These are phyloP conservation scores for Cytospora chrysosperma DNA, from an alignment of 2,329 filamentous ascomycete genomes.

Conservation along the genomic window DNA sequence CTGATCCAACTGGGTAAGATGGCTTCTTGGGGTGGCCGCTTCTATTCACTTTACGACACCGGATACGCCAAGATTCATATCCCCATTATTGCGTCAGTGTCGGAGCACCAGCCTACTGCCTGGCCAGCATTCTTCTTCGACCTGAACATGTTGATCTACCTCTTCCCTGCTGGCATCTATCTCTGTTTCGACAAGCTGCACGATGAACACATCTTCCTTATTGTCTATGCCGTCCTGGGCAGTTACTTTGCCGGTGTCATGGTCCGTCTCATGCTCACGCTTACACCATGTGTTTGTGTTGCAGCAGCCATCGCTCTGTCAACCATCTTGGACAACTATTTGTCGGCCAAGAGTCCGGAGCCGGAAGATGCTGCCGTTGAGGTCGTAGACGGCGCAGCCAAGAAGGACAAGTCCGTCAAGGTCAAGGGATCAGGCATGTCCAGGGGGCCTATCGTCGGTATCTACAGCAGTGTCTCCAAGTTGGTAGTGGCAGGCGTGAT, in stretches of 20 bases:
- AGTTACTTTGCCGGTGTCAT: conserved; percentile 99
- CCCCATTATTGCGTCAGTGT: conserved; percentile 98
- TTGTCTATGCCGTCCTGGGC: conserved; percentile 94
- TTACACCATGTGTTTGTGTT: conserved; percentile 95
- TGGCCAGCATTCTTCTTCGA: conserved; percentile 99
- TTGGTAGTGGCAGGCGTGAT: conserved; percentile 69
- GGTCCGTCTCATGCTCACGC: conserved; percentile 96
- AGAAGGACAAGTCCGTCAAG: conserved; percentile 49
- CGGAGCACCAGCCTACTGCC: conserved; percentile 96
- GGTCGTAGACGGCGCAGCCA: conserved; percentile 51
- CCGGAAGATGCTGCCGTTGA: conserved; percentile 45
- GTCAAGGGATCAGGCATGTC: conserved; percentile 65
- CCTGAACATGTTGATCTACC: conserved; percentile 96
- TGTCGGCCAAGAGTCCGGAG: conserved; percentile 64
- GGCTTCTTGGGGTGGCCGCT: conserved; percentile 95
- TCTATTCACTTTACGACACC: conserved; percentile 99
- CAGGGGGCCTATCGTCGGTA: conserved; percentile 72
- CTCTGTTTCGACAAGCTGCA: conserved; percentile 92
- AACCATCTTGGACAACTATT: conserved; percentile 82
- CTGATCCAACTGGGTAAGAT: conserved; percentile 86
- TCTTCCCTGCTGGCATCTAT: conserved; percentile 97
- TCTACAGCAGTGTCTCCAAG: conserved; percentile 82
- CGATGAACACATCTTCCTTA: conserved; percentile 96
- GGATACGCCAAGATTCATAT: conserved; percentile 99
- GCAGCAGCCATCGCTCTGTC: conserved; percentile 87